Base-by-base conservation (phyloP, 2,329 filamentous ascomycete species). In the Xylogone sp. region DNA sequence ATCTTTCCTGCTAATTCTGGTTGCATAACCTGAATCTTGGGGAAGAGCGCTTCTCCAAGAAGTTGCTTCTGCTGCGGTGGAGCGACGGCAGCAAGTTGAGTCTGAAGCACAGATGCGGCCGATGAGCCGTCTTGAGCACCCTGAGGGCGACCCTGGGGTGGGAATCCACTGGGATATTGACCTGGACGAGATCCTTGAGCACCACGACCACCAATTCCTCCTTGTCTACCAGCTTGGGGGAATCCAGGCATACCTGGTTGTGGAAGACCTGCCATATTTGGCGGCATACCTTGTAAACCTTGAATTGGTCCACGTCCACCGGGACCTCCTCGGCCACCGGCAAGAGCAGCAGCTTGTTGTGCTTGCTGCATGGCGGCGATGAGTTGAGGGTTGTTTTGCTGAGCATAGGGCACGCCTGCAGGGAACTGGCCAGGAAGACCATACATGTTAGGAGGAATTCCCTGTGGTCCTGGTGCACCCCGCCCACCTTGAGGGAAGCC, bases 1-100 rank as follows among this genome's bases (percentile, higher is more conserved):
- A 99, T 97, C 86, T 99, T 99, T 69, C 94, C 94, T 57, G 94
- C 94, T 66, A 99, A 81, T 65, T 97, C 92, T 54, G 91, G 88
- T 78, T 99, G 94, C 74, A 96, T 86, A 62, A 83, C 84, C 72
- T 92, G 86, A 67, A 99, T 97, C 87, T 97, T 99, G 69, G 94
- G 94, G 82, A 97, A 99, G 64, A 99, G 88, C 63, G 90, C 86
- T 77, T 99, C 94, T 71, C 94, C 94, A 50, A 99, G 85, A 73
- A 97, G 90, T 81, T 99, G 94, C 85, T 99, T 99, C 81, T 97
- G 94, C 76, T 96, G 90, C 46, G 81, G 79, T 39, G 87, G 81
- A 49, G 68, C 63, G 46, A 78, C 77, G 31, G 69, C 63, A 56
- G 76, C 71, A 43, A 87, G 75, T 71, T 86, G 83, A 29, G 74